Evolutionary conservation across 2,329 filamentous ascomycete species (phyloP).

Genomic region (Trichoderma pleuroti): DNA sequence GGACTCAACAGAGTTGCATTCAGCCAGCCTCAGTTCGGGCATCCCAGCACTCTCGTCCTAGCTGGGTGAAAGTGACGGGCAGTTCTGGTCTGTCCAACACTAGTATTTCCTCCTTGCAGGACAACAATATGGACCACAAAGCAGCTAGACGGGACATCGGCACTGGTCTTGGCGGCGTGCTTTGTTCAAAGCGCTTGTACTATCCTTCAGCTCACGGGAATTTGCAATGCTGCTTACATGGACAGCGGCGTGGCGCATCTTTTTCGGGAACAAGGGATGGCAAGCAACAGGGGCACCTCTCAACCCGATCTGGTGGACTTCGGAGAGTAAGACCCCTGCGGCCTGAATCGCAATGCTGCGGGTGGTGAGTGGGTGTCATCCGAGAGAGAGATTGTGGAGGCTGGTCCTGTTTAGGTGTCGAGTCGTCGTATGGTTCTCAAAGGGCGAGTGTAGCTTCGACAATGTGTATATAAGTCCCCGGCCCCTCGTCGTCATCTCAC

Average conservation of each 20-base stretch:
- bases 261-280: not conserved
- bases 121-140: not conserved
- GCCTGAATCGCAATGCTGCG: not conserved
- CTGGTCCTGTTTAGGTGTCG: not conserved
- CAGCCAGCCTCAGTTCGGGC: not conserved
- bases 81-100: not conserved
- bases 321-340: not conserved
- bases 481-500: not conserved
- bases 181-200: not conserved
- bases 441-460: not conserved
- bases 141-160: not conserved
- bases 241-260: not conserved
- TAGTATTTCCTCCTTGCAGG: not conserved
- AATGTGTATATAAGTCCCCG: constrained; percentile 12
- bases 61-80: not conserved
- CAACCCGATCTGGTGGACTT: constrained; percentile 1
- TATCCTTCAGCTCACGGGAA: not conserved
- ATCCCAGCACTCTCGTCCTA: not conserved
- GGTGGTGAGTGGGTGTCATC: not conserved
- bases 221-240: not conserved
- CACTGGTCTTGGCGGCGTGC: not conserved
- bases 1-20: not conserved
- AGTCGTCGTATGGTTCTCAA: not conserved
- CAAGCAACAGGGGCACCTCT: not conserved
- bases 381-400: not conserved